These are phyloP conservation scores for Diaporthe ampelina DNA, from an alignment of 2,329 filamentous ascomycete genomes.

Conservation along the genomic window DNA sequence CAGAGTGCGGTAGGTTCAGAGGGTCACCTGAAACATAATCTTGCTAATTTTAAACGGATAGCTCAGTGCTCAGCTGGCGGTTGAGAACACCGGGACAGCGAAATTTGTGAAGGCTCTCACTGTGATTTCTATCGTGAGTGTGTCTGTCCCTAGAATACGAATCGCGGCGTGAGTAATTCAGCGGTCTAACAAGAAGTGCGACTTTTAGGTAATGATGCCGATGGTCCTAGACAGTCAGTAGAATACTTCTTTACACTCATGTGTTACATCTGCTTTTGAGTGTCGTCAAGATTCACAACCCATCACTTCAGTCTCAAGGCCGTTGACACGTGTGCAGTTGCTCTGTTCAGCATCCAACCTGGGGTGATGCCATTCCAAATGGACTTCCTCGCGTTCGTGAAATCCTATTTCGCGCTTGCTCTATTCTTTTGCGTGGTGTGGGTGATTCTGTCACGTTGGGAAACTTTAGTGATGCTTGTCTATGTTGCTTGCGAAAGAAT, in stretches of 20 bases:
- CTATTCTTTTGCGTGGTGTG: not conserved
- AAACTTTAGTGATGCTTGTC: not conserved
- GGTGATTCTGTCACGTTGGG: not conserved
- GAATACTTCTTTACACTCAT: not conserved
- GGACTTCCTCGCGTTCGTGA: not conserved
- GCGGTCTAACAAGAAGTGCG: no score
- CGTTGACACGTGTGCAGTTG: not conserved
- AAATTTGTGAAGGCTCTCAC: conserved; percentile 13
- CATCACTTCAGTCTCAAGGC: not conserved
- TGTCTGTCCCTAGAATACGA: not conserved
- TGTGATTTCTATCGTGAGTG: conserved; percentile 14
- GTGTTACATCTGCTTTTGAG: no score
- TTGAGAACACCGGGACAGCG: conserved; percentile 21
- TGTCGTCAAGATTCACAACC: no score
- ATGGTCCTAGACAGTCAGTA: not conserved
- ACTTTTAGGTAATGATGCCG: conserved; percentile 7
- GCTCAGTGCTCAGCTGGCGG: conserved; percentile 9
- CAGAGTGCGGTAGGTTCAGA: not conserved
- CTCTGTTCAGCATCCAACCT: conserved; percentile 2
- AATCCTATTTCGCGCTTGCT: not conserved
- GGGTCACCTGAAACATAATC: no score
- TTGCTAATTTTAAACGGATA: not conserved
- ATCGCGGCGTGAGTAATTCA: no score
- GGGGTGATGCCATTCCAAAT: conserved; percentile 19
- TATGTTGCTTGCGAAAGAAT: not conserved